A percentile compares a stretch with the other conserved stretches of the same genome.
phyloP scores from a whole-genome alignment of 1,139 yeast genomes.

The Sugiyamaella neomexicana region DNA sequence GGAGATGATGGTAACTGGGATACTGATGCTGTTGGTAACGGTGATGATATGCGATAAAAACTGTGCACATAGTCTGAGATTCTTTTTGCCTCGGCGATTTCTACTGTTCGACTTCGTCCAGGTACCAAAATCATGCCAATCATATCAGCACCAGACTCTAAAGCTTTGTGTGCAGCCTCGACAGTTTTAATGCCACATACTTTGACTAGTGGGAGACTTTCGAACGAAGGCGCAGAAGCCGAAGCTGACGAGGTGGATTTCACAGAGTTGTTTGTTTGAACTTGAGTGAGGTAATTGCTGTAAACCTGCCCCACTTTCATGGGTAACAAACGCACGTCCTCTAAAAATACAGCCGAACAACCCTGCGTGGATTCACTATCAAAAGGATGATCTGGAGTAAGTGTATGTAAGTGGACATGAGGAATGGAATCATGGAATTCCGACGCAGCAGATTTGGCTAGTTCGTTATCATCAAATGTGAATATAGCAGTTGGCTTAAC shows the following conservation, averaged over 20 bases:
- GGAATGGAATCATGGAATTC: constrained; percentile 2
- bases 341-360: constrained; percentile 4
- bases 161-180: constrained; percentile 69
- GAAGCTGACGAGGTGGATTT: constrained; percentile 1
- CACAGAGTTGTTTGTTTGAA: background rate
- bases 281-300: background rate
- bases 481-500: constrained; percentile 16
- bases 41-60: constrained; percentile 12
- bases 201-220: constrained; percentile 51
- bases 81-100: constrained; percentile 51
- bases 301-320: background rate
- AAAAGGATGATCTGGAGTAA: constrained; percentile 2
- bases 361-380: background rate
- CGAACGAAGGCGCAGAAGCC: background rate
- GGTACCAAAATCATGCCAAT: constrained; percentile 90
- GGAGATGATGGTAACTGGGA: background rate
- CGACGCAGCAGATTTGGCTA: constrained; percentile 3
- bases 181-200: constrained; percentile 76
- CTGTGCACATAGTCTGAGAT: constrained; percentile 47
- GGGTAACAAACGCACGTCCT: constrained; percentile 9
- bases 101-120: constrained; percentile 68
- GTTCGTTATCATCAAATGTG: constrained; percentile 10
- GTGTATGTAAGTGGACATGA: constrained; percentile 13
- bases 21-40: background rate
- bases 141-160: constrained; percentile 69